phyloP scores from a whole-genome alignment of 352 stramenopile genomes.

The Globisporangium cederbergense region DNA sequence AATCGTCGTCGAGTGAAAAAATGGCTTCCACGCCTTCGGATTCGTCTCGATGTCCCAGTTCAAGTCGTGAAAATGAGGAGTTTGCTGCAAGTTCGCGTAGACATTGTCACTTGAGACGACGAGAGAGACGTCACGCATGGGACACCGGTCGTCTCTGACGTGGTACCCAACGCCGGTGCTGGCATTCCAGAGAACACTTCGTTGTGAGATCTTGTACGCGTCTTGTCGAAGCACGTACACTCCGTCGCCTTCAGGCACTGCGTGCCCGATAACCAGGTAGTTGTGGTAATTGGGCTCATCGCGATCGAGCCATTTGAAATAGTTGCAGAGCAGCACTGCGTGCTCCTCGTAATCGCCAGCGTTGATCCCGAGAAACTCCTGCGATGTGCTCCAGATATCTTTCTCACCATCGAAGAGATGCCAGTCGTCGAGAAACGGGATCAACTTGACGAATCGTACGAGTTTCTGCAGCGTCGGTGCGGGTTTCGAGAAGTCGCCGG shows the following conservation, averaged over 20 bases:
- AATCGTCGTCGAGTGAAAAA: constrained; percentile 43
- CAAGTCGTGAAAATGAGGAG: constrained; percentile 46
- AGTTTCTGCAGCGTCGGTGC: constrained; percentile 29
- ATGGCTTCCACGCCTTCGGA: constrained; percentile 80
- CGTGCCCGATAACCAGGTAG: constrained; percentile 88
- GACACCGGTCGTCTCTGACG: constrained; percentile 73
- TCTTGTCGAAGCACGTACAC: constrained; percentile 81
- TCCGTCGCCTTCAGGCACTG: constrained; percentile 83
- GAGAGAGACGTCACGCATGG: constrained; percentile 80
- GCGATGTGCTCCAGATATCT: constrained; percentile 88
- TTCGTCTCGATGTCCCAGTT: constrained; percentile 85
- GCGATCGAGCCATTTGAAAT: constrained; percentile 84
- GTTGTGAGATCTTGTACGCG: constrained; percentile 45
- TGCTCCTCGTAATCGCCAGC: constrained; percentile 90
- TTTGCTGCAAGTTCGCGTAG: constrained; percentile 85
- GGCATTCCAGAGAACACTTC: constrained; percentile 86
- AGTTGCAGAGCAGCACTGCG: constrained; percentile 90
- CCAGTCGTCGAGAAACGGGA: constrained; percentile 92
- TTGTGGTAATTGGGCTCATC: constrained; percentile 27
- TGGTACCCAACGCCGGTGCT: constrained; percentile 77
- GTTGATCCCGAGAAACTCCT: constrained; percentile 89
- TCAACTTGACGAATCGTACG: constrained; percentile 89
- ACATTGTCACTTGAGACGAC: constrained; percentile 89
- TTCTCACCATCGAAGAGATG: constrained; percentile 74
- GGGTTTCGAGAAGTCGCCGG: constrained; percentile 8